Base-by-base conservation (phyloP, 306 rosid genomes). In the Pyrus pyrifolia region DNA sequence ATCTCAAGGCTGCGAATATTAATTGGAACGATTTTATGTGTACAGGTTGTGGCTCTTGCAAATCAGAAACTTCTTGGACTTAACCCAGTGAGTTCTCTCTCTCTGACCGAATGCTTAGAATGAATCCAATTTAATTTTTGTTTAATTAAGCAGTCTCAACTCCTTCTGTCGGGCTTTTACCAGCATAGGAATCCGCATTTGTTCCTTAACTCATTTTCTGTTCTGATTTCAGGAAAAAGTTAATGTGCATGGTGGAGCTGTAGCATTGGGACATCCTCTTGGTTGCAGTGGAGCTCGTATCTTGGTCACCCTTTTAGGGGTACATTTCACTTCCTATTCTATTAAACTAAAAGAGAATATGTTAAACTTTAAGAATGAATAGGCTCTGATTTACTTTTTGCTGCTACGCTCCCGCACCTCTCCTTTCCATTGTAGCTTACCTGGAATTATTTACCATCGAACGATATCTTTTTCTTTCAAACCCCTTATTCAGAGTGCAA, bases 261-360 rank as follows among this genome's bases (percentile, higher is more conserved):
- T 96, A 68, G 81, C 96, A 2, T 83, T 96, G 89, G 99, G 99
- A 71, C 99, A 96, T 79, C 99, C 99, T 83, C 93, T 96, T n/a
- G 99, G 99, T 66, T 96, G 99, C 83, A 96, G 99, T 40, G 99
- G 99, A 55, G 99, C 99, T 29, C 98, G 99, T 71, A 91, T 96
- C 83, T 81, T 96, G 82, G 99, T 91, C 84, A 88, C 99, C 25
- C 98, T 96, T 73, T 80, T 96, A 71, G 99, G 98, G 93, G 99
- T 93, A 89, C 67, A 79, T 17, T 70, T 60, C 45, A 9, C 23
- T 59, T 49, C 23, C 6, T 17, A 18, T 49, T 29, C 71, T 42
- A 42, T 27, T 10, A 13, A n/a, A 59, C 6, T 33, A 42, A 18
- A 15, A 49, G 19, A 49, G 3, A 67, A 27, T 53, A 11, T 18